Evolutionary conservation across 75 land plant genomes (phyloP).

Genomic region (Isoetes taiwanensis): DNA sequence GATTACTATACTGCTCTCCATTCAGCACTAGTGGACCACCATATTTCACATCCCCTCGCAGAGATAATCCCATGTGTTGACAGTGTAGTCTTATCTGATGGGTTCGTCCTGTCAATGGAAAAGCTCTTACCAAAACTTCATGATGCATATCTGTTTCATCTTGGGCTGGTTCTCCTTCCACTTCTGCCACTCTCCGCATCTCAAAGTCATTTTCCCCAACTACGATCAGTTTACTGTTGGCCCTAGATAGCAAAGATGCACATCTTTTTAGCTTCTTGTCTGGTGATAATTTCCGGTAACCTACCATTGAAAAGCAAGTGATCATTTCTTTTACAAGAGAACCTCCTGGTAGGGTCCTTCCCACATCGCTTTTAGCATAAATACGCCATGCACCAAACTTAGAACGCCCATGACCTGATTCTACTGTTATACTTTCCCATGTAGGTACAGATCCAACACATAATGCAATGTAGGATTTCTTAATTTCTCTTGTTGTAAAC

Average conservation of each 20-base stretch:
- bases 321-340: slow-evolving; percentile 63
- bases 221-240: not conserved
- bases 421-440: slow-evolving; percentile 42
- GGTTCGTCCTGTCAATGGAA: slow-evolving; percentile 74
- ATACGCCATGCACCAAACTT: slow-evolving; percentile 82
- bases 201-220: not conserved
- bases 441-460: slow-evolving; percentile 49
- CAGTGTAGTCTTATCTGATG: slow-evolving; percentile 92
- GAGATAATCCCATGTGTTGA: slow-evolving; percentile 69
- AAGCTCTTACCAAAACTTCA: slow-evolving; percentile 60
- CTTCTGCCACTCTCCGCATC: not conserved
- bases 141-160: slow-evolving; percentile 10
- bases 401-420: slow-evolving; percentile 86
- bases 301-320: slow-evolving; percentile 40
- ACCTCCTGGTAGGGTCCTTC: slow-evolving; percentile 58
- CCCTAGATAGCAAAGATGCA: too few species aligned
- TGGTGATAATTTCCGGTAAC: too few species aligned
- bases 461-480: slow-evolving; percentile 64
- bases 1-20: slow-evolving; percentile 37
- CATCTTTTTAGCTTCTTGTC: too few species aligned
- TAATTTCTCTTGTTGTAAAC: slow-evolving; percentile 53
- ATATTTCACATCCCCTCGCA: slow-evolving; percentile 88
- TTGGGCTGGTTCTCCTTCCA: not conserved
- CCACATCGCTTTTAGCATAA: slow-evolving; percentile 58
- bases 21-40: slow-evolving; percentile 73